These are phyloP conservation scores for Gloeopeniophorella convolvens DNA, from an alignment of 768 basidiomycete species.

Conservation along the genomic window DNA sequence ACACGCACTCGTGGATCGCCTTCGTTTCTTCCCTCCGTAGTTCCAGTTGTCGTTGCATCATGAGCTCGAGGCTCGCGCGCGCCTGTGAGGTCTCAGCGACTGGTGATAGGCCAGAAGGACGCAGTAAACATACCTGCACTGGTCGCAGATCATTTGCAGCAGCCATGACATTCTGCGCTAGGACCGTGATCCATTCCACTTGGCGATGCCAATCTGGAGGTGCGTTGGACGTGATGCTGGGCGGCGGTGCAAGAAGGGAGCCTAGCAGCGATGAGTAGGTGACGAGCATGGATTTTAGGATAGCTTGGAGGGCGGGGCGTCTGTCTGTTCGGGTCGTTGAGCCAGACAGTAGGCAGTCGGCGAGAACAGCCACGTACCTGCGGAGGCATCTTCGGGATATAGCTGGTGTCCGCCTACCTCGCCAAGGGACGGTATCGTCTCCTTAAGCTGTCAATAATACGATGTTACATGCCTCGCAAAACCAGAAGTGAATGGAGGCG, in stretches of 20 bases:
- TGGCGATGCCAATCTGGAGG: constrained; percentile 69
- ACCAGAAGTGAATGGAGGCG: constrained; percentile 26
- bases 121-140: constrained; percentile 54
- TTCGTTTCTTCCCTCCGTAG: constrained; percentile 66
- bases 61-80: constrained; percentile 68
- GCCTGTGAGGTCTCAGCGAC: constrained; percentile 42
- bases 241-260: constrained; percentile 59
- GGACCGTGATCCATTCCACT: constrained; percentile 73
- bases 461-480: constrained; percentile 1
- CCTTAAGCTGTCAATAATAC: constrained; percentile 54
- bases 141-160: constrained; percentile 86
- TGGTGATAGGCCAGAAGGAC: too few relatives aligned
- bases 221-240: constrained; percentile 38
- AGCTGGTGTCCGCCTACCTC: constrained; percentile 77
- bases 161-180: constrained; percentile 84
- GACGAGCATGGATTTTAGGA: constrained; percentile 72
- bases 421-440: constrained; percentile 73
- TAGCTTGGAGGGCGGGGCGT: constrained; percentile 61
- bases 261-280: constrained; percentile 71
- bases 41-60: constrained; percentile 78
- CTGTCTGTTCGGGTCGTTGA: constrained; percentile 45
- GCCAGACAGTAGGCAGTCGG: neutral
- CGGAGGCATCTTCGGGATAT: constrained; percentile 65
- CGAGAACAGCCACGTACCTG: constrained; percentile 42
- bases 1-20: constrained; percentile 57